Evolutionary conservation across 306 rosid species (phyloP).

Genomic region (Quercus aquifolioides): DNA sequence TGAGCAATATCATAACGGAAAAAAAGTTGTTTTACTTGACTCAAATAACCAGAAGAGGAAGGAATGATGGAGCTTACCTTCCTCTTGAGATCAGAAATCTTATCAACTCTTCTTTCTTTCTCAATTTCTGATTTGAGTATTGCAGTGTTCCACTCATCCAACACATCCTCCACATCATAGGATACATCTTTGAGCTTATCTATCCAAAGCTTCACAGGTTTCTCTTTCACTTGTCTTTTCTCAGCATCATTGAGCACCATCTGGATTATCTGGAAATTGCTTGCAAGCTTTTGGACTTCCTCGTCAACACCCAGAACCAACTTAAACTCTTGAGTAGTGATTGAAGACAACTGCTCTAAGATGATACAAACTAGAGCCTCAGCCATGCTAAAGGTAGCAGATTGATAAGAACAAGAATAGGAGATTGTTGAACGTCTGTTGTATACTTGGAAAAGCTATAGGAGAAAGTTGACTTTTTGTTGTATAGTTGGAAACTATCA

Average conservation of each 20-base stretch:
- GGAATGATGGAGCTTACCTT: constrained; percentile 1
- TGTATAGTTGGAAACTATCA: too few species aligned
- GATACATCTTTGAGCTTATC: constrained; percentile 11
- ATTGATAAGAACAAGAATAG: too few species aligned
- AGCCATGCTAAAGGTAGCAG: too few species aligned
- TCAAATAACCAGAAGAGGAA: background rate
- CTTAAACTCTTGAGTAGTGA: background rate
- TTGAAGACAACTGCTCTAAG: background rate
- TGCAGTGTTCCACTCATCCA: constrained; percentile 11
- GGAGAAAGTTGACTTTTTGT: too few species aligned
- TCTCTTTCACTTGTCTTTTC: background rate
- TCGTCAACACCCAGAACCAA: background rate
- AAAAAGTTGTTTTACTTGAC: background rate
- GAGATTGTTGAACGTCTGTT: too few species aligned
- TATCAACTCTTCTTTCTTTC: background rate
- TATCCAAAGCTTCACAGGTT: background rate
- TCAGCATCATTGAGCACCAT: constrained; percentile 25
- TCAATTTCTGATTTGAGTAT: background rate
- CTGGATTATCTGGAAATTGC: background rate
- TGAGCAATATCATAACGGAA: background rate
- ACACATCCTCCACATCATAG: constrained; percentile 8
- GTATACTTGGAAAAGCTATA: too few species aligned
- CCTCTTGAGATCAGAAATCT: background rate
- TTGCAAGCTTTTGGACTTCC: constrained; percentile 8
- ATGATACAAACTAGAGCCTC: too few species aligned